A percentile compares a stretch with the other conserved stretches of the same genome.
Conservation (phyloP, 176 grass and related monocot genomes). For the Triticum timopheevii region DNA sequence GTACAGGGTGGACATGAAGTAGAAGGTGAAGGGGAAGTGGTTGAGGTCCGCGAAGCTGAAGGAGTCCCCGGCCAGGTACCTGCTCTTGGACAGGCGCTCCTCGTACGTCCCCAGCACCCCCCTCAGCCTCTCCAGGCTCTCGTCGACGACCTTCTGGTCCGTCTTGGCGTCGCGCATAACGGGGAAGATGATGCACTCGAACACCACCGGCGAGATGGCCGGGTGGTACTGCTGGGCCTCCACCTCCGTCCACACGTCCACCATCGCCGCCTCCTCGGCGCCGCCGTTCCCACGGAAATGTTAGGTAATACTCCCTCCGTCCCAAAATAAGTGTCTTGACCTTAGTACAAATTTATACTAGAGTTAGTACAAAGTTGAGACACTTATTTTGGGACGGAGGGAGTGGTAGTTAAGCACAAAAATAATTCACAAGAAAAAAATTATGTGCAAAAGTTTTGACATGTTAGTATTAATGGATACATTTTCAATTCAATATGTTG, state of each 20-base stretch:
- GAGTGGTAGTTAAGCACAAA: too few relatives aligned
- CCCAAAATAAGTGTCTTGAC: too few relatives aligned
- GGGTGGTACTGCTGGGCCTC: background rate
- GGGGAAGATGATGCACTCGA: conserved; percentile 2
- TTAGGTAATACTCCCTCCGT: too few relatives aligned
- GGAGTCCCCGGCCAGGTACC: background rate
- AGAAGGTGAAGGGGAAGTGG: conserved; percentile 8
- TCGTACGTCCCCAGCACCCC: background rate
- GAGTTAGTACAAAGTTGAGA: too few relatives aligned
- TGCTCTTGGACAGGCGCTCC: background rate
- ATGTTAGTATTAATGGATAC: too few relatives aligned
- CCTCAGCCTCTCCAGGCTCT: background rate
- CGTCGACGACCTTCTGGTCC: background rate
- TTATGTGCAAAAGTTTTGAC: too few relatives aligned
- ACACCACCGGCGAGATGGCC: background rate
- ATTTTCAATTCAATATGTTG: too few relatives aligned
- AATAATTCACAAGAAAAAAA: too few relatives aligned
- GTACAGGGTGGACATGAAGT: background rate
- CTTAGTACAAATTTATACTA: too few relatives aligned
- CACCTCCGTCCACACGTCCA: conserved; percentile 8
- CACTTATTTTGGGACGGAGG: too few relatives aligned
- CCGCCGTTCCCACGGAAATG: background rate
- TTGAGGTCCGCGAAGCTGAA: background rate
- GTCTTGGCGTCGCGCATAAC: background rate
- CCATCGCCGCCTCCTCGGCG: background rate